Conservation (phyloP, 768 basidiomycete species). For the Termitomyces sp. region DNA sequence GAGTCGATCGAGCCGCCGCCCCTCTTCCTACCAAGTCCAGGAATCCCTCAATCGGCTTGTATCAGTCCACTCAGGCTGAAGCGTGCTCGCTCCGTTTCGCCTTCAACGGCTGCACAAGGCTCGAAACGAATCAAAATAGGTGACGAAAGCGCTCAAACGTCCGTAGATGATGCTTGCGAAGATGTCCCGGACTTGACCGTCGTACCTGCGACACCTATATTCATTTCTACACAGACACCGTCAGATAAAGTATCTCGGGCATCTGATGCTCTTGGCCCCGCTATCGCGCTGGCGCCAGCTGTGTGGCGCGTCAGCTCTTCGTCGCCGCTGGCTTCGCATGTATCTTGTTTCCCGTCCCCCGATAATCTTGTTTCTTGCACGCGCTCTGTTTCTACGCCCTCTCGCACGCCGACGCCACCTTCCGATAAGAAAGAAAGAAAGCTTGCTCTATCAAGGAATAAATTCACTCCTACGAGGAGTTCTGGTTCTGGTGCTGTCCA, state of each 20-base stretch:
- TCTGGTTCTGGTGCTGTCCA: neutral
- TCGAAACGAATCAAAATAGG: neutral
- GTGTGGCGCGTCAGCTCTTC: conserved; percentile 2
- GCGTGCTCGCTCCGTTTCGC: neutral
- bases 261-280: neutral
- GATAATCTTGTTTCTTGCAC: neutral
- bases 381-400: neutral
- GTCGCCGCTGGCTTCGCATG: neutral
- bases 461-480: neutral
- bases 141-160: neutral
- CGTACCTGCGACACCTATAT: too few relatives aligned
- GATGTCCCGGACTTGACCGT: too few relatives aligned
- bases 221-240: too few relatives aligned
- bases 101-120: neutral
- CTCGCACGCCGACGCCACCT: neutral
- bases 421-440: neutral
- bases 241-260: too few relatives aligned
- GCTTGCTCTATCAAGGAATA: neutral
- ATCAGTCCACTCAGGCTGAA: neutral
- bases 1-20: neutral
- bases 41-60: too few relatives aligned
- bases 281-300: neutral
- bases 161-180: neutral
- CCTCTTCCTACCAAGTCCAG: neutral
- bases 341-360: neutral